Conservation (phyloP, 352 stramenopile species). For the Globisporangium echinulatum region DNA sequence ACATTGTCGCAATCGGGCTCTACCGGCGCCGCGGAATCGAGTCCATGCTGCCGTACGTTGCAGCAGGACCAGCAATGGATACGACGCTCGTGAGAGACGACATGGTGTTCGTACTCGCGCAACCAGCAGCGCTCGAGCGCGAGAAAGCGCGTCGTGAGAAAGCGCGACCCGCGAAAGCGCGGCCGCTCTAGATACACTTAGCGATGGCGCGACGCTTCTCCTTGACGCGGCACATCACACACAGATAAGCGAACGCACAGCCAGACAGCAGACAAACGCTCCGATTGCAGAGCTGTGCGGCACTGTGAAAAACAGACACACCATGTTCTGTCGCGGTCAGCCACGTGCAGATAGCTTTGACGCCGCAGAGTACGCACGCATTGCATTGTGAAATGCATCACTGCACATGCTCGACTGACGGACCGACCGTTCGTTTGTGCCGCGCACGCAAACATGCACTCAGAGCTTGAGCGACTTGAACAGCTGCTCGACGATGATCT, state of each 20-base stretch:
- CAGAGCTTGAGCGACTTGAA: slow-evolving; percentile 20
- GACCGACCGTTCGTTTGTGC: not conserved
- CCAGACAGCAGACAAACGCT: too few relatives aligned
- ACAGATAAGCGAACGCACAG: too few relatives aligned
- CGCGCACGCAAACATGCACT: not conserved
- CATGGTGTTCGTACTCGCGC: slow-evolving; percentile 53
- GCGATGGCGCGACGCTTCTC: too few relatives aligned
- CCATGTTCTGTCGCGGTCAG: too few relatives aligned
- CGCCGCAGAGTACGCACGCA: too few relatives aligned
- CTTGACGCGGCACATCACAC: too few relatives aligned
- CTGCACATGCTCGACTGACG: not conserved
- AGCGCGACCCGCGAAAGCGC: not conserved
- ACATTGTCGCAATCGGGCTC: slow-evolving; percentile 45
- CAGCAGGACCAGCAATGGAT: slow-evolving; percentile 34
- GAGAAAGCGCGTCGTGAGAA: slow-evolving; percentile 5
- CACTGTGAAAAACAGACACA: too few relatives aligned
- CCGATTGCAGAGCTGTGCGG: too few relatives aligned
- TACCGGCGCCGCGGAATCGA: slow-evolving; percentile 33
- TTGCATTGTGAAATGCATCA: not conserved
- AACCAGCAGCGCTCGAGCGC: slow-evolving; percentile 25
- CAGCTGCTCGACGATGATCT: slow-evolving; percentile 55
- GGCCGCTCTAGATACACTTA: too few relatives aligned
- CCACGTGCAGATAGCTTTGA: too few relatives aligned
- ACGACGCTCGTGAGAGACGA: slow-evolving; percentile 41
- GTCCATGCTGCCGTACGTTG: slow-evolving; percentile 48